Evolutionary conservation across 371 early-diverging fungal species (phyloP).

Genomic region (Syncephalastrum racemosum): DNA sequence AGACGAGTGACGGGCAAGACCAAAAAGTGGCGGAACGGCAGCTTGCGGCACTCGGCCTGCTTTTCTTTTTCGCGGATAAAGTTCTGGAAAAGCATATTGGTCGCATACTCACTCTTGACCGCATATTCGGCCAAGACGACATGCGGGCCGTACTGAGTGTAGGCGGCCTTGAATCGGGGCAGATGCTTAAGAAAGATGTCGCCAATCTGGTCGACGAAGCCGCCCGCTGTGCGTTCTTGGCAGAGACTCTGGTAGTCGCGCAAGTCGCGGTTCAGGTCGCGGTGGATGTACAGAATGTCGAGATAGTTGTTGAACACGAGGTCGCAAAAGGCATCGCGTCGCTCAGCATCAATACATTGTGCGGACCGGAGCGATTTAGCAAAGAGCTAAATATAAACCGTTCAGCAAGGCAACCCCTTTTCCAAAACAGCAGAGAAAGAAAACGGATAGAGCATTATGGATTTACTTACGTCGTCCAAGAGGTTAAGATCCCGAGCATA

Average conservation of each 20-base stretch:
- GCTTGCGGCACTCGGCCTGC: conserved; percentile 66
- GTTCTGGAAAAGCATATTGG: conserved; percentile 68
- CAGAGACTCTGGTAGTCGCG: conserved; percentile 63
- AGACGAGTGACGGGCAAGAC: conserved; percentile 80
- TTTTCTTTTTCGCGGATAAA: conserved; percentile 70
- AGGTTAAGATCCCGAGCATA: conserved; percentile 77
- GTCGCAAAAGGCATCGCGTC: conserved; percentile 69
- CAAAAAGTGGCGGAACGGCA: conserved; percentile 58
- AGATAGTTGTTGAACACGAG: conserved; percentile 81
- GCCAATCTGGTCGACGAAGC: conserved; percentile 79
- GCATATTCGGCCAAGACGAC: conserved; percentile 81
- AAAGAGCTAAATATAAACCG: conserved; percentile 20
- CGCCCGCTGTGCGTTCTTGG: conserved; percentile 48
- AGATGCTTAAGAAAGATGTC: conserved; percentile 81
- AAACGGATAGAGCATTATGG: neutral
- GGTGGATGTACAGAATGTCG: conserved; percentile 73
- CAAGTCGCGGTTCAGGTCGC: conserved; percentile 68
- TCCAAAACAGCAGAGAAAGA: too few relatives aligned
- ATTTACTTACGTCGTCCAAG: conserved; percentile 34
- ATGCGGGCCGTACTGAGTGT: conserved; percentile 84
- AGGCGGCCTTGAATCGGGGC: conserved; percentile 66
- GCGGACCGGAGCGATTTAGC: conserved; percentile 31
- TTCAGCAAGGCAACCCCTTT: too few relatives aligned
- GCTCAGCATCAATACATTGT: conserved; percentile 55
- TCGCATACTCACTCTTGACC: conserved; percentile 71